phyloP scores from a whole-genome alignment of 805 yeast genomes.

The Cyberlindnera americana region DNA sequence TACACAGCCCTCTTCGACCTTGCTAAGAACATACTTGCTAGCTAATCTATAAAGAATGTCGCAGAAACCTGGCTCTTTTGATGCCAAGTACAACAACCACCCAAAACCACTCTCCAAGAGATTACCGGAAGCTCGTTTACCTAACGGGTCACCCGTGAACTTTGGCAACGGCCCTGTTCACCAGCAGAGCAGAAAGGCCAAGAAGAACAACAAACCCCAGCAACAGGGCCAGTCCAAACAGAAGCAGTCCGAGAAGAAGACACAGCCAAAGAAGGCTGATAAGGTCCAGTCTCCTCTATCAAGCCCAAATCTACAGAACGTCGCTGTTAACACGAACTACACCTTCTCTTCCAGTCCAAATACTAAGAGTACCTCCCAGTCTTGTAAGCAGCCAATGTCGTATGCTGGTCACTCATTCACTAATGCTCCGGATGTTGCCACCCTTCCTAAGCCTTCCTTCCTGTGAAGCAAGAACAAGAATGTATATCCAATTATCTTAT shows the following conservation, averaged over 20 bases:
- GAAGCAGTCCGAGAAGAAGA: background rate
- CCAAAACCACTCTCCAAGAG: background rate
- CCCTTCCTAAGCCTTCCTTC: constrained; percentile 27
- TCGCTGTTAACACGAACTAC: background rate
- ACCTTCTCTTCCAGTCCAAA: background rate
- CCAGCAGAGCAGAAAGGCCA: background rate
- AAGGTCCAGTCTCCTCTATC: background rate
- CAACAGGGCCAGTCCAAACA: background rate
- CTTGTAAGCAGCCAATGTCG: background rate
- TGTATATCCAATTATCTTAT: no score
- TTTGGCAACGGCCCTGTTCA: constrained; percentile 3
- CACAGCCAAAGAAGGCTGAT: background rate
- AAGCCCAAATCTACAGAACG: background rate
- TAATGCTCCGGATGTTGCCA: background rate
- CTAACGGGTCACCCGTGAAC: constrained; percentile 7
- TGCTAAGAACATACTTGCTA: no score
- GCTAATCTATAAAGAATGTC: no score
- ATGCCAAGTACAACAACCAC: constrained; percentile 3
- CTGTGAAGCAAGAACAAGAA: no score
- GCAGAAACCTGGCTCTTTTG: constrained; percentile 5
- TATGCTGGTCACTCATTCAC: constrained; percentile 4
- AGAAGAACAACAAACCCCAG: background rate
- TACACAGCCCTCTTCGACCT: no score
- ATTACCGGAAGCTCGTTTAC: constrained; percentile 7
- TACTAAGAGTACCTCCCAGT: no score